Base-by-base conservation (phyloP, 139 green algal genomes). In the Prasinococcaceae sp. region DNA sequence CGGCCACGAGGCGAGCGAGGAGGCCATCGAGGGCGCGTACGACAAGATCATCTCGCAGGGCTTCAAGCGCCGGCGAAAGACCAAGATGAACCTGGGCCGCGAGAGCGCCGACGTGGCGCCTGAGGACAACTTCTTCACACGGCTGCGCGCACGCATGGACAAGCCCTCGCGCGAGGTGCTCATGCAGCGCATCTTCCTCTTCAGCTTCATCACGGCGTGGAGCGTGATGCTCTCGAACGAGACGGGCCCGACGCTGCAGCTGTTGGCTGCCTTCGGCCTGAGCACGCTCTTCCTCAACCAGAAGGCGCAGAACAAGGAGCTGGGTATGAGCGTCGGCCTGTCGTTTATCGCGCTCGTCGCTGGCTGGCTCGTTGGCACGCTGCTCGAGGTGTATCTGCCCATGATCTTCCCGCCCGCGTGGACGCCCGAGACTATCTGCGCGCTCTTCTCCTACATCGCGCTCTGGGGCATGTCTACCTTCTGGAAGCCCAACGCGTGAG, bases 21-120 rank as follows among this genome's bases (percentile, higher is more conserved):
- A 79, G 40, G 35, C 63, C 3, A 77, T 79, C 32, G 70, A 79
- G 44, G 27, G 32, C 12, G 70, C 69, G 8, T 67, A 59, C 44
- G 69, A 77, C 33, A 64, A 60, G 22, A 72, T 77, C 45, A 77
- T 77, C 38, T 27, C 40, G 25, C 58, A 70, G 60, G 72, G 72
- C 16, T 45, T 70, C 14, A 58, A 17, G 17, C 17, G 39, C 8
- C 46, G 61, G 16, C 66, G 62, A 30, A 71, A 66, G 30, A 36
- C 47, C 8, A 54, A 54, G 29, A 70, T 70, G 33, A 70, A 70
- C 24, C 50, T 69, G 3, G 14, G 33, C 22, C 6, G 10, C 33
- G 19, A 56, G n/a, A 16, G 20, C 20, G 9, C 44, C 5, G n/a
- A 6, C 25, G 9, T 6, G 8, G n/a, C 44, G 44, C 19, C 12